Evolutionary conservation across 306 rosid genomes (phyloP), one percentile per base, ranked within the genome.

Genomic region (Oxytropis ochrocephala): DNA sequence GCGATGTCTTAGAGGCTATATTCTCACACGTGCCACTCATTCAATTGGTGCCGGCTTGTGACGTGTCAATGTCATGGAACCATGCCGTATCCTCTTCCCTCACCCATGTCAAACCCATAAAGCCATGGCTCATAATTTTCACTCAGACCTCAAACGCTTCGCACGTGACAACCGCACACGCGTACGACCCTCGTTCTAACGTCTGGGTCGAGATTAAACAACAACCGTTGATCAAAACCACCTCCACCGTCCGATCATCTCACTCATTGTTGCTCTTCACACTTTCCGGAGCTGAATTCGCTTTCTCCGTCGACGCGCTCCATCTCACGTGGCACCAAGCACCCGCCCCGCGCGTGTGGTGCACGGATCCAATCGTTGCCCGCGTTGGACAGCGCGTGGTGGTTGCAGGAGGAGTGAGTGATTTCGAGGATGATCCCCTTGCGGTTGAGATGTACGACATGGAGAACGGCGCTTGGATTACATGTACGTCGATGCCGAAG

Each of bases 141-240:
- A 48, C 75, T 0, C 94, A 91, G 64, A 42, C n/a, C 13, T 63
- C 49, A 11, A 75, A 80, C 14, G 19, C 64, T 2, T 83, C 89
- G 12, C 85, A 83, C 79, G 39, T 64, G 49, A 65, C 60, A 4
- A 48, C 76, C 54, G 13, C 85, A 2, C 86, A 81, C 52, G 96
- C 92, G 0, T 92, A 86, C 64, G 98, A 92, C 61, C 89, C 96
- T 2, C 89, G 87, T 30, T 89, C 98, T 1, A 75, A 59, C 70
- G 74, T 64, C 9, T 89, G 98, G 98, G 0, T 92, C 12, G 32
- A 74, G 49, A 73, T 84, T 0, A 47, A 70, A 21, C 69, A 7
- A 41, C 42, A 24, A 7, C 79, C 85, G 11, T 58, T 81, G 43
- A 50, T 73, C 67, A 21, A 58, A 6, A 38, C 60, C 65, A 2